Base-by-base conservation (phyloP, 192 early-diverging fungal species). In the Podila verticillata region DNA sequence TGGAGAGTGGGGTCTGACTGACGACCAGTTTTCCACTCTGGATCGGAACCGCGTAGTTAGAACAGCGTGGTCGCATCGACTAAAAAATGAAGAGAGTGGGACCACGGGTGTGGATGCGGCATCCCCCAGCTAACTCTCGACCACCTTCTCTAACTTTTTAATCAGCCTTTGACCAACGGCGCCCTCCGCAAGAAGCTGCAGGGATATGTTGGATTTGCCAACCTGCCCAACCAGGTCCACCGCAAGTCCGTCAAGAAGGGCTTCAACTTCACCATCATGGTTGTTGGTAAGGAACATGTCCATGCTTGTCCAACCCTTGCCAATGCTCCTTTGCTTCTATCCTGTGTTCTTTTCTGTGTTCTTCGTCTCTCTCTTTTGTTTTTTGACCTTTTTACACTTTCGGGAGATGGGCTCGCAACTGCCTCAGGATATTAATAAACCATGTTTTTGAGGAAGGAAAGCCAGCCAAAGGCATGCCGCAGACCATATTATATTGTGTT, bases 241-340 rank as follows among this genome's bases (percentile, higher is more conserved):
- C 88, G 92, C 73, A 95, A 96, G 86, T 94, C 95, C 7, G 89
- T 97, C 31, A 97, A 99, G 86, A 91, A 93, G 57, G 96, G 96
- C 9, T 99, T 99, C 86, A 89, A 93, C 66, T 98, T 99, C 81
- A 98, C 95, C 63, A 68, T 95, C 84, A 98, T 99, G 96, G 93
- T 97, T 24, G 97, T 98, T 36, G 97, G 93, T 92, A 86, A 80
- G 92, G 88, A 58, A 17, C n/a, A 44, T 39, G n/a, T n/a, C n/a
- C n/a, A 39, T 39, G 13, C 39, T 2, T 44, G 39, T 44, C 39
- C 39, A 17, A n/a, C 10, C 63, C 57, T 26, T 63, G 9, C 7
- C 7, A 5, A 32, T 61, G 10, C 28, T 51, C 59, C 29, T 61
- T 61, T 48, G 28, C 29, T 44, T 61, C 26, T 24, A 36, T 51